Percentiles rank a stretch among this genome's conserved stretches.
phyloP scores from a whole-genome alignment of 768 basidiomycete genomes.

The Psilocybe cubensis region DNA sequence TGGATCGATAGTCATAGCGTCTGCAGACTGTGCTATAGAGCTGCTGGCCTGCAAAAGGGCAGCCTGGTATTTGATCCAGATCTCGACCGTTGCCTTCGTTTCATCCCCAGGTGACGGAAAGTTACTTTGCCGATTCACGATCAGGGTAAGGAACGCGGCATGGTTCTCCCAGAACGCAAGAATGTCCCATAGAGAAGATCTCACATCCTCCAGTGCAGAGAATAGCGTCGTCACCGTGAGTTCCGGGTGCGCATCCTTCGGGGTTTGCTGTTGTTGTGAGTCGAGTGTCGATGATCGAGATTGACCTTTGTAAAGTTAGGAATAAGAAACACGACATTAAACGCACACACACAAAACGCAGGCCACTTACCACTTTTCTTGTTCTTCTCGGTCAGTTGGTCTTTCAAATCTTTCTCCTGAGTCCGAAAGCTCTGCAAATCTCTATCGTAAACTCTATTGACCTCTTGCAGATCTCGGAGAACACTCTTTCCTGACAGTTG shows the following conservation, averaged over 20 bases:
- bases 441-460: constrained; percentile 15
- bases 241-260: constrained; percentile 4
- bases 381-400: neutral
- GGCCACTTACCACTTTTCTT: constrained; percentile 14
- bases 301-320: neutral
- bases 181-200: constrained; percentile 18
- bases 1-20: constrained; percentile 21
- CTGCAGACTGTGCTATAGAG: constrained; percentile 24
- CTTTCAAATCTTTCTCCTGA: constrained; percentile 7
- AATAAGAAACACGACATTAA: neutral
- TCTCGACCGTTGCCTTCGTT: constrained; percentile 16
- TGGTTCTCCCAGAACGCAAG: constrained; percentile 27
- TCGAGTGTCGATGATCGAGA: neutral
- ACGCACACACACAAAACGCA: no score
- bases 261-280: neutral
- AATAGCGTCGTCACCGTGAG: constrained; percentile 13
- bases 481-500: constrained; percentile 20
- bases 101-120: constrained; percentile 21
- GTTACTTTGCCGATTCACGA: constrained; percentile 22
- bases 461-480: constrained; percentile 18
- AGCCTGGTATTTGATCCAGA: constrained; percentile 23
- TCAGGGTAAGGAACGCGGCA: constrained; percentile 17
- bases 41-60: constrained; percentile 22
- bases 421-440: constrained; percentile 14
- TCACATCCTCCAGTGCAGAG: constrained; percentile 15